phyloP scores from a whole-genome alignment of 495 filamentous ascomycete species.

The Aspergillus hancockii region DNA sequence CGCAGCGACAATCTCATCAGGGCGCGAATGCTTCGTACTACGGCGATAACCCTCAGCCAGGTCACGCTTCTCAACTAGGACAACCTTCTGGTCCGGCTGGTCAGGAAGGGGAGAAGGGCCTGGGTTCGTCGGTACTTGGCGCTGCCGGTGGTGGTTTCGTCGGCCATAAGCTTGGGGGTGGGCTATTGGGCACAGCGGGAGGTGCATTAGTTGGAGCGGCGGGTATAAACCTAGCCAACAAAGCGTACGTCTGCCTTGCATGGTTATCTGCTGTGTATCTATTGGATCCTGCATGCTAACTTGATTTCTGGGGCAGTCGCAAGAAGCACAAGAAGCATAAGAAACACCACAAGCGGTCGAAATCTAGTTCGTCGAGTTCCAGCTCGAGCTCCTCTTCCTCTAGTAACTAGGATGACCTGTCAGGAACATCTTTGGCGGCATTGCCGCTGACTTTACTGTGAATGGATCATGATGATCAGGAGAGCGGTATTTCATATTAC shows the following conservation, averaged over 20 bases:
- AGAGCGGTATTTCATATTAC: not conserved
- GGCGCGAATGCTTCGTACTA: conserved; percentile 31
- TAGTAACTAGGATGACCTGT: conserved; percentile 17
- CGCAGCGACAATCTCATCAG: conserved; percentile 28
- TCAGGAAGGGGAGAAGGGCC: conserved; percentile 40
- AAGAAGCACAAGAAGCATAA: conserved; percentile 39
- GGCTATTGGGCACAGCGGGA: conserved; percentile 40
- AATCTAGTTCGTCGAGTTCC: conserved; percentile 31
- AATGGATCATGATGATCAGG: not conserved
- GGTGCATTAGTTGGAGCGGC: conserved; percentile 48
- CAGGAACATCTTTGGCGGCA: not conserved
- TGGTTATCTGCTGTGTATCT: not conserved
- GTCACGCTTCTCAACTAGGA: conserved; percentile 21
- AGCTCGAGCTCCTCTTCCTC: conserved; percentile 29
- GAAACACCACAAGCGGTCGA: conserved; percentile 30
- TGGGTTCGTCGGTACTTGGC: conserved; percentile 45
- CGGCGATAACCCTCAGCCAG: conserved; percentile 11
- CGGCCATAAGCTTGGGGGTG: conserved; percentile 46
- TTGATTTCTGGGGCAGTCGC: conserved; percentile 12
- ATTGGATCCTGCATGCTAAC: conserved; percentile 14
- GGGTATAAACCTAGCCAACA: conserved; percentile 39
- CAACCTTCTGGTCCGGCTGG: conserved; percentile 19
- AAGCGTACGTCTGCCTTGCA: conserved; percentile 31
- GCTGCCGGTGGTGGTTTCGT: conserved; percentile 44
- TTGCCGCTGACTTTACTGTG: not conserved